Evolutionary conservation across 169 alveolate genomes (phyloP), one percentile per base, ranked within the genome.

Genomic region (Plasmodium inui): DNA sequence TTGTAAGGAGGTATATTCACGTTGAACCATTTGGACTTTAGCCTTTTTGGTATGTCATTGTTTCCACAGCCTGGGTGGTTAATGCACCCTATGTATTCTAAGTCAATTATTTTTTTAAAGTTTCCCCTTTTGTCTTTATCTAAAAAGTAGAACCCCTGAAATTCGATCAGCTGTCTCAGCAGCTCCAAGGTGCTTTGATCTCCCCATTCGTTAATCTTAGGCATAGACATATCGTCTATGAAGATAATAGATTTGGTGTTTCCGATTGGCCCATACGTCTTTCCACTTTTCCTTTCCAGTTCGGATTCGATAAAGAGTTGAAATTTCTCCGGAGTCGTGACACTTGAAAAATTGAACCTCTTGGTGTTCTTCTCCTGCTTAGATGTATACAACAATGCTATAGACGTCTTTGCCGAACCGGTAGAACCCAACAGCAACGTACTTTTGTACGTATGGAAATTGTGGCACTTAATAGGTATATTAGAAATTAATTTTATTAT

Each of bases 41-140:
- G 95, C 91, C 99, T 98, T 95, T 98, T 97, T 19, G 99, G 99
- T 92, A 99, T 99, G 96, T 98, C 99, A 93, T 99, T 99, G 93
- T 98, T 96, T 71, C 99, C 99, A 94, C 99, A 98, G 80, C 99
- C 99, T 12, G 99, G 99, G 92, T 98, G 99, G 92, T 97, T 97
- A 99, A 98, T 98, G 72, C 99, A 99, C 70, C 99, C 99, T 61
- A 98, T 96, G 90, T 96, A 98, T 90, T 97, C 98, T 53, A 98
- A 97, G 81, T 98, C 98, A 67, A 97, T 96, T 70, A 98, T 98
- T 37, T 96, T 96, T 94, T 97, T 98, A 97, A 98, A 98, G 90
- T 97, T 98, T 30, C 99, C 99, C 92, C 99, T 97, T 91, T 98
- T 98, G 83, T 98, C 99, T 86, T 98, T 98, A 93, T 98, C 98